A percentile compares a stretch with the other conserved stretches of the same genome.
phyloP scores from a whole-genome alignment of 768 basidiomycete species.

The Lentinula boryana region DNA sequence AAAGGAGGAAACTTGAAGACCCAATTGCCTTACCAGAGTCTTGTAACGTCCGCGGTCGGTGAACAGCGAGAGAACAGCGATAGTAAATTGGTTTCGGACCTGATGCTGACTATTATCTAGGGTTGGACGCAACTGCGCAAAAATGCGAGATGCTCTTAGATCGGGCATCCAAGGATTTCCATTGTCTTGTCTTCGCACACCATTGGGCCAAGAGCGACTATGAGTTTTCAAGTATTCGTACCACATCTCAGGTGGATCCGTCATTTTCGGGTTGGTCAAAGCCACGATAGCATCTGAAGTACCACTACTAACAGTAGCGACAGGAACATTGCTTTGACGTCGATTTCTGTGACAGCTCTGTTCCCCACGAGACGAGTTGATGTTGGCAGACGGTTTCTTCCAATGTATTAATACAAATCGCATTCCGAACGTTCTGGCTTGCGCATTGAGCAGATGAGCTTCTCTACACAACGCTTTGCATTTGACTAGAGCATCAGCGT shows the following conservation, averaged over 20 bases:
- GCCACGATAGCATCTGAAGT: background rate
- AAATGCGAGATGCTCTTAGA: background rate
- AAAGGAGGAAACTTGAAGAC: background rate
- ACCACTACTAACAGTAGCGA: background rate
- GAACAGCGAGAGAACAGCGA: background rate
- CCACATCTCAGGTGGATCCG: constrained; percentile 1
- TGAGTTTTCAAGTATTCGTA: background rate
- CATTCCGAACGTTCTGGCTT: background rate
- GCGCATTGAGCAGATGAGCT: background rate
- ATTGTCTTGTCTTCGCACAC: background rate
- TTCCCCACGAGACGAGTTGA: background rate
- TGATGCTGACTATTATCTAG: background rate
- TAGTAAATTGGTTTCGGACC: background rate
- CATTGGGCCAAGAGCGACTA: constrained; percentile 17
- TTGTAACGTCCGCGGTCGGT: background rate
- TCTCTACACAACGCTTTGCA: background rate
- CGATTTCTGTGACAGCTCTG: background rate
- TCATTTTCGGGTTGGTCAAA: background rate
- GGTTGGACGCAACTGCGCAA: background rate
- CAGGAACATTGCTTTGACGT: background rate
- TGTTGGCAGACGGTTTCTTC: constrained; percentile 5
- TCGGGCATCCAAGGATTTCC: background rate
- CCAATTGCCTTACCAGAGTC: background rate
- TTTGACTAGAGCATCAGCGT: background rate
- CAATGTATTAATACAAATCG: background rate